Evolutionary conservation across 805 yeast genomes (phyloP).

Genomic region (Kodamaea fukazawae): DNA sequence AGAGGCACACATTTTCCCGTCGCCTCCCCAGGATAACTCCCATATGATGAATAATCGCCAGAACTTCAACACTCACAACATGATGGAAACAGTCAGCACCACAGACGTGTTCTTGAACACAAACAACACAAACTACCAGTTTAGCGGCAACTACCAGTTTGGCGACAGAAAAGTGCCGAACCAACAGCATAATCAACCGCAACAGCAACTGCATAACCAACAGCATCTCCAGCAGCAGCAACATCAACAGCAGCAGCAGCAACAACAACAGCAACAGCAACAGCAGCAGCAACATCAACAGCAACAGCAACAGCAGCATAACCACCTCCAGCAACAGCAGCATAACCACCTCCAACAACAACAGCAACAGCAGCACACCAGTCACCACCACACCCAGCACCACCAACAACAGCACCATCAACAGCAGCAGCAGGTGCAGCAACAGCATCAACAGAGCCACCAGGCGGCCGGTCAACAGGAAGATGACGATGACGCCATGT

Average conservation of each 20-base stretch:
- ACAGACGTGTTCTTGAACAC: constrained; percentile 80
- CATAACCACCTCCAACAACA: constrained; percentile 11
- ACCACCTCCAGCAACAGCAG: constrained; percentile 10
- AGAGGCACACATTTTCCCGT: constrained; percentile 80
- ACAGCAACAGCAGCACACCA: constrained; percentile 11
- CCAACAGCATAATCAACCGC: constrained; percentile 12
- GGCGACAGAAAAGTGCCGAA: constrained; percentile 14
- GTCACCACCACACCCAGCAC: no score
- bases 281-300: constrained; percentile 15
- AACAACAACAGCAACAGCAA: constrained; percentile 9
- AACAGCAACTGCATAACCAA: constrained; percentile 13
- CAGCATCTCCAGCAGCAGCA: constrained; percentile 5
- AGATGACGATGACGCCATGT: constrained; percentile 67
- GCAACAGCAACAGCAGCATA: constrained; percentile 3
- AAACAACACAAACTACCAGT: constrained; percentile 25
- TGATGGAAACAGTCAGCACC: constrained; percentile 86
- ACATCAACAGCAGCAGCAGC: constrained; percentile 11
- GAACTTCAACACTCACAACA: constrained; percentile 47
- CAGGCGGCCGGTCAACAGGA: constrained; percentile 16
- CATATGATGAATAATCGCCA: constrained; percentile 29
- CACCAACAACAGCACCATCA: constrained; percentile 16
- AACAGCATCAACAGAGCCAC: constrained; percentile 16
- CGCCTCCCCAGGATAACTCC: constrained; percentile 42
- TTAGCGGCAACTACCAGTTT: constrained; percentile 11
- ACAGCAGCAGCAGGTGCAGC: constrained; percentile 14